Percentiles rank a stretch among this genome's conserved stretches.
Evolutionary conservation across 1,284 basidiomycete species (phyloP).

Genomic region (Austroboletus niveus): DNA sequence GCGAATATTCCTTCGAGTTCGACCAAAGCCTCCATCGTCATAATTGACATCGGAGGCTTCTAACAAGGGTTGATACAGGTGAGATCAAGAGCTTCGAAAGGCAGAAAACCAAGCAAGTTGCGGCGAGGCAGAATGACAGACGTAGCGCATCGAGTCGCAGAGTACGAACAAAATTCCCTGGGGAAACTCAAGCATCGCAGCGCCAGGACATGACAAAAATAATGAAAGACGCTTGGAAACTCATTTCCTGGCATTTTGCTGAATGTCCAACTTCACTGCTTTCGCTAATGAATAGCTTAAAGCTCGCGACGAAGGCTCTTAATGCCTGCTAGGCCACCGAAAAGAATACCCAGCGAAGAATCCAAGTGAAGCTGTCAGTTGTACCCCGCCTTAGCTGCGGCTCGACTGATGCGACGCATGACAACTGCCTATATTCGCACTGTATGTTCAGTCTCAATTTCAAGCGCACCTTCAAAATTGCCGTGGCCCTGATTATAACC

Average conservation of each 20-base stretch:
- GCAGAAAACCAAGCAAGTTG: conserved; percentile 40
- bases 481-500: conserved; percentile 56
- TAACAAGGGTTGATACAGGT: conserved; percentile 52
- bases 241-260: conserved; percentile 29
- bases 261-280: conserved; percentile 37
- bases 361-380: conserved; percentile 24
- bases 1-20: conserved; percentile 46
- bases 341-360: conserved; percentile 21
- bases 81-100: conserved; percentile 46
- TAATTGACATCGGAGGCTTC: conserved; percentile 56
- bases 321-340: conserved; percentile 22
- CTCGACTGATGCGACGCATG: conserved; percentile 34
- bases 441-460: conserved; percentile 51
- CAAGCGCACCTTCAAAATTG: conserved; percentile 80
- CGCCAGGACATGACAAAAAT: conserved; percentile 16
- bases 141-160: conserved; percentile 35
- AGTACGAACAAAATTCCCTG: conserved; percentile 17
- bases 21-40: conserved; percentile 52
- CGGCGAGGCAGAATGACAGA: conserved; percentile 42
- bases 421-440: conserved; percentile 35
- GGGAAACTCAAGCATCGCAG: conserved; percentile 27
- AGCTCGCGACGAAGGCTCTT: conserved; percentile 38
- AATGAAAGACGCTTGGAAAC: conserved; percentile 23
- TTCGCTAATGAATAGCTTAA: conserved; percentile 47
- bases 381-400: conserved; percentile 29